Evolutionary conservation across 2,329 filamentous ascomycete genomes (phyloP).

Genomic region (Dichotomopilus funicola): DNA sequence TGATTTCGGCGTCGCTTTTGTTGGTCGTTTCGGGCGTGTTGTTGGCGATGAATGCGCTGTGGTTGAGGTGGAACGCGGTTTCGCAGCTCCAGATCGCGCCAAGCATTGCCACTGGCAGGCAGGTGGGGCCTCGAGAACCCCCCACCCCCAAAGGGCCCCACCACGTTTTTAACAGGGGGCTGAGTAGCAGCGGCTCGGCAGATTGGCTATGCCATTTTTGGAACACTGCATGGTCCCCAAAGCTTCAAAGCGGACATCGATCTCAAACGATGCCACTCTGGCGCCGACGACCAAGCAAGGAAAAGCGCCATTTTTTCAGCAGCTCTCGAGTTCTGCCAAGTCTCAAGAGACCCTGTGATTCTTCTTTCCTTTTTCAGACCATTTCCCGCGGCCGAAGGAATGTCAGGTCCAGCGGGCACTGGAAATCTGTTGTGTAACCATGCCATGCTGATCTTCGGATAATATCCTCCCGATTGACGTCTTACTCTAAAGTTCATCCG

Average conservation of each 20-base stretch:
- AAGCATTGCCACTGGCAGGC: not conserved
- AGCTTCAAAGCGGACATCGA: not conserved
- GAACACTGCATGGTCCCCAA: not conserved
- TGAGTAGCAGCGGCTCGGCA: not conserved
- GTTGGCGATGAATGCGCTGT: not conserved
- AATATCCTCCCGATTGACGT: not conserved
- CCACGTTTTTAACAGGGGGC: slow-evolving; percentile 3
- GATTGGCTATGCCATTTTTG: not conserved
- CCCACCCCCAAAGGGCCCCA: not conserved
- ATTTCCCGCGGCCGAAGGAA: too few relatives aligned
- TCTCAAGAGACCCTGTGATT: too few relatives aligned
- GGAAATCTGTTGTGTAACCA: not conserved
- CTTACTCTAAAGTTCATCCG: slow-evolving; percentile 6
- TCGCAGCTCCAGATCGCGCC: not conserved
- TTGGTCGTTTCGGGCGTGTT: not conserved
- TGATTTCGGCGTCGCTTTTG: not conserved
- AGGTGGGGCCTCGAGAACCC: not conserved
- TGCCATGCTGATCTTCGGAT: slow-evolving; percentile 3
- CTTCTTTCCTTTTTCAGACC: too few relatives aligned
- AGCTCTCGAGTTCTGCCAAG: too few relatives aligned
- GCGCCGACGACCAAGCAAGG: too few relatives aligned
- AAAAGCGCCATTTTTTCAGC: too few relatives aligned
- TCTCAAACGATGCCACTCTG: not conserved
- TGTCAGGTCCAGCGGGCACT: too few relatives aligned
- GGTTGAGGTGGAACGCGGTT: slow-evolving; percentile 7